Conservation (phyloP, 1,284 basidiomycete genomes). For the Leccinum griseonigrum region DNA sequence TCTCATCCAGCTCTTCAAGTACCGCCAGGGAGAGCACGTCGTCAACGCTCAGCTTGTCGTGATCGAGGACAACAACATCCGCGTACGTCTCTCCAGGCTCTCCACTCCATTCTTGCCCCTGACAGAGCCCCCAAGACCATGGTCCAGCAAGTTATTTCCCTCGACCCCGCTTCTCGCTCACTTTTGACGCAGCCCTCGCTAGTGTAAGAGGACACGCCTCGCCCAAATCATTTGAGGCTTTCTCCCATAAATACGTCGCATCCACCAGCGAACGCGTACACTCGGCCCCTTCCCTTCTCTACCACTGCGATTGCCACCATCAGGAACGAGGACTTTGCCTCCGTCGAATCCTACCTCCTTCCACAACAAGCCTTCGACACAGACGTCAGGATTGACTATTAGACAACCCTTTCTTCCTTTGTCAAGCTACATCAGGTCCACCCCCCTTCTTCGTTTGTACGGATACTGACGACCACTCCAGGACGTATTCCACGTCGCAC, state of each 20-base stretch:
- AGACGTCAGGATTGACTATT: slow-evolving; percentile 55
- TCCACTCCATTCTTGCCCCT: not conserved
- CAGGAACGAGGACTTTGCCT: slow-evolving; percentile 63
- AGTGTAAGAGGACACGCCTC: slow-evolving; percentile 80
- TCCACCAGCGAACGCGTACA: slow-evolving; percentile 70
- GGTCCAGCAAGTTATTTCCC: slow-evolving; percentile 87
- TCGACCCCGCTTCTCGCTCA: slow-evolving; percentile 78
- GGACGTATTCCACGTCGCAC: slow-evolving; percentile 76
- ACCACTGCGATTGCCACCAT: slow-evolving; percentile 26
- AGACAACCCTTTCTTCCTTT: slow-evolving; percentile 33
- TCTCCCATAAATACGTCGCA: slow-evolving; percentile 86
- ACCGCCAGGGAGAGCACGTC: slow-evolving; percentile 80
- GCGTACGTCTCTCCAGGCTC: slow-evolving; percentile 46
- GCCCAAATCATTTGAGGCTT: slow-evolving; percentile 92
- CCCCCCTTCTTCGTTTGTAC: not conserved
- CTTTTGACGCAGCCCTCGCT: slow-evolving; percentile 82
- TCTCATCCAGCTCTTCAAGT: slow-evolving; percentile 94
- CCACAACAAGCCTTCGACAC: slow-evolving; percentile 45
- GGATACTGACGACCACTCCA: slow-evolving; percentile 27
- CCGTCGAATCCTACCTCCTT: slow-evolving; percentile 67
- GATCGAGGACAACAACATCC: slow-evolving; percentile 77
- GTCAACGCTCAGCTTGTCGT: slow-evolving; percentile 72
- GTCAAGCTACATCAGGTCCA: slow-evolving; percentile 63
- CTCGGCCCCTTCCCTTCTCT: slow-evolving; percentile 39
- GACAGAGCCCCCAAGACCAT: slow-evolving; percentile 53